Conservation (phyloP, 2,329 filamentous ascomycete species). For the Fusarium sambucinum region DNA sequence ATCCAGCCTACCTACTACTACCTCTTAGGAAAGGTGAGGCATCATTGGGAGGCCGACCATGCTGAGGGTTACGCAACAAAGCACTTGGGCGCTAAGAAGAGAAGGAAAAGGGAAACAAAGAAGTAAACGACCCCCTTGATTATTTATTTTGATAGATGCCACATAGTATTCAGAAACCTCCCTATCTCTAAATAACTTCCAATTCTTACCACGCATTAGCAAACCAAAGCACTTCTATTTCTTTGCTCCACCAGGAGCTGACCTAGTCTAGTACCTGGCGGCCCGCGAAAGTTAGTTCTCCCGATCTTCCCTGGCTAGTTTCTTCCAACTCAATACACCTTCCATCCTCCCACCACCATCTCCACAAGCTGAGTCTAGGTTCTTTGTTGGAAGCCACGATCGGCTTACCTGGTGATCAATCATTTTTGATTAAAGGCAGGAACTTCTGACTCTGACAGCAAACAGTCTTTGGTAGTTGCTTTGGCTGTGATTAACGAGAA, state of each 20-base stretch:
- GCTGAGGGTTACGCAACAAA: constrained; percentile 16
- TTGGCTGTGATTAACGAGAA: constrained; percentile 14
- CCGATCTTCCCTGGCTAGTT: not conserved
- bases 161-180: not conserved
- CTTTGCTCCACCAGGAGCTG: constrained; percentile 26
- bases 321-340: not conserved
- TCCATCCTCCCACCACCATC: not conserved
- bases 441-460: not conserved
- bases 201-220: not conserved
- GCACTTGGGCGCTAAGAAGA: not conserved
- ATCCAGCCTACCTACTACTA: not conserved
- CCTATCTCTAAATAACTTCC: not conserved
- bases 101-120: not conserved
- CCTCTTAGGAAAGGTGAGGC: not conserved
- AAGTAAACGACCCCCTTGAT: not conserved
- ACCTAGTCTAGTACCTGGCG: not conserved
- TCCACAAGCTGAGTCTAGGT: not conserved
- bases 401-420: not conserved
- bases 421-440: not conserved
- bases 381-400: constrained; percentile 4
- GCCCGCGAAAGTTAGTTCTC: constrained; percentile 21
- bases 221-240: not conserved
- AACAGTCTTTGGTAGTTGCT: not conserved
- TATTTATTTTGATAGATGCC: not conserved
- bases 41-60: constrained; percentile 41